A percentile compares a stretch with the other conserved stretches of the same genome.
Conservation (phyloP, 2,329 filamentous ascomycete species). For the Cordyceps sp. region DNA sequence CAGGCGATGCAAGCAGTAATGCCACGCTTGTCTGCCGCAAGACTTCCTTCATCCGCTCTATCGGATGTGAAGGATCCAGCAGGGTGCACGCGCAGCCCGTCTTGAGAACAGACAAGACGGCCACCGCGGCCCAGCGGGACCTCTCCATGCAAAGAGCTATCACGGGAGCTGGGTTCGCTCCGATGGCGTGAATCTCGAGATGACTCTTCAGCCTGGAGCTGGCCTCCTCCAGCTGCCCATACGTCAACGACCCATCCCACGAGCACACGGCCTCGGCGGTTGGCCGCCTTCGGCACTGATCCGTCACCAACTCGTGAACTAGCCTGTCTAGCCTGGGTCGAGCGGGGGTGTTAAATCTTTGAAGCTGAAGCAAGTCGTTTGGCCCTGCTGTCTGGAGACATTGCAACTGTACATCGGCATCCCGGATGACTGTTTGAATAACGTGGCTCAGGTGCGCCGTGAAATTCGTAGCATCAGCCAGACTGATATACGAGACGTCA, state of each 20-base stretch:
- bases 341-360: background rate
- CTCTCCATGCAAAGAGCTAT: conserved; percentile 3
- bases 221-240: conserved; percentile 1
- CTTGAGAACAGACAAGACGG: conserved; percentile 4
- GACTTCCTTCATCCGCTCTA: background rate
- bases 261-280: background rate
- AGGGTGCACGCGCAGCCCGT: conserved; percentile 4
- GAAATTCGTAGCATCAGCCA: background rate
- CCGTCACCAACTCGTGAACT: conserved; percentile 1
- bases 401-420: background rate
- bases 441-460: background rate
- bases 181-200: background rate
- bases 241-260: conserved; percentile 1
- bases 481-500: background rate
- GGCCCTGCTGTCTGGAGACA: background rate
- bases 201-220: background rate
- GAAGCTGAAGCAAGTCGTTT: background rate
- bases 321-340: background rate
- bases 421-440: background rate
- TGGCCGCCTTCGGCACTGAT: conserved; percentile 1
- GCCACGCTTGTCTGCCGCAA: background rate
- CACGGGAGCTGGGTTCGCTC: background rate
- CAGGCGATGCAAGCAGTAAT: background rate
- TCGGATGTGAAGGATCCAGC: conserved; percentile 2
- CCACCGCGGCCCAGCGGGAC: conserved; percentile 2